Evolutionary conservation across 805 yeast species (phyloP).

Genomic region (Candida silvatica): DNA sequence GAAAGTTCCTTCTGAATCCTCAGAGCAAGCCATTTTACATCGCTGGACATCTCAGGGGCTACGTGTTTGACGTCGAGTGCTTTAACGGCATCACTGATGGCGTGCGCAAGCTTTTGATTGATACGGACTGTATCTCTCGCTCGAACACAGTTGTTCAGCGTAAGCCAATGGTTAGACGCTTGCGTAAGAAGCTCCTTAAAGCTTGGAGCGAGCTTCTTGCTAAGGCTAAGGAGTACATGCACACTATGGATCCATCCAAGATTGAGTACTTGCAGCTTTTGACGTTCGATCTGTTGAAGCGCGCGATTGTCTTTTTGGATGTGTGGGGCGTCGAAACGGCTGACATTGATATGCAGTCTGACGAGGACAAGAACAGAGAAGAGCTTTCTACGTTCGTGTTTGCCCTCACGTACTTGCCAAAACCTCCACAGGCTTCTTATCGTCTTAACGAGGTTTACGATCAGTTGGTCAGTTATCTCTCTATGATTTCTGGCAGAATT

Average conservation of each 20-base stretch:
- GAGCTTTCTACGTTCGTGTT: slow-evolving; percentile 6
- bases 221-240: slow-evolving; percentile 67
- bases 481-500: slow-evolving; percentile 64
- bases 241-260: slow-evolving; percentile 48
- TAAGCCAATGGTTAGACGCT: slow-evolving; percentile 50
- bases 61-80: slow-evolving; percentile 46
- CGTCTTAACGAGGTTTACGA: slow-evolving; percentile 60
- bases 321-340: slow-evolving; percentile 66
- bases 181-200: slow-evolving; percentile 61
- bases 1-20: slow-evolving; percentile 58
- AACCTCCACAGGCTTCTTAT: slow-evolving; percentile 54
- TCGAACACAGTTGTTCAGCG: slow-evolving; percentile 61
- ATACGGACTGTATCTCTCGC: slow-evolving; percentile 68
- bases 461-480: slow-evolving; percentile 50
- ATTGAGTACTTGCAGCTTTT: slow-evolving; percentile 54
- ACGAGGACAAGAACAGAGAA: slow-evolving; percentile 10
- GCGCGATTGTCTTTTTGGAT: slow-evolving; percentile 55
- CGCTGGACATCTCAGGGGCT: slow-evolving; percentile 26
- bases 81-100: slow-evolving; percentile 70
- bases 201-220: slow-evolving; percentile 77
- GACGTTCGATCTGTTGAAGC: slow-evolving; percentile 58
- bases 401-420: slow-evolving; percentile 34
- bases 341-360: slow-evolving; percentile 22
- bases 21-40: slow-evolving; percentile 35
- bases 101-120: slow-evolving; percentile 51